Base-by-base conservation (phyloP, 164 flowering plant genomes). In the Warburgia ugandensis region DNA sequence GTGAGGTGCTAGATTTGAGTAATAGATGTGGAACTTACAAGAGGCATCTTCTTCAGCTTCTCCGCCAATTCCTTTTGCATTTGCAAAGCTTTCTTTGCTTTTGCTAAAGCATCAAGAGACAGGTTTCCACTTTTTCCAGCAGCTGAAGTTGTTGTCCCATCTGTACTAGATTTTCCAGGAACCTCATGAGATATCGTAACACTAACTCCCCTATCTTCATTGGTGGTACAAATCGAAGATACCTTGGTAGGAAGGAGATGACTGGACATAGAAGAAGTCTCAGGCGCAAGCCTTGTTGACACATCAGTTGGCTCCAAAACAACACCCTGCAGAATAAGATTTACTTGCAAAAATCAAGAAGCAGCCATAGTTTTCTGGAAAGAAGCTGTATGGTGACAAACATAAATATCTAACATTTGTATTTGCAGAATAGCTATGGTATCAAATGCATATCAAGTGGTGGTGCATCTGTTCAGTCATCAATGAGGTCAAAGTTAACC, bases 161-260 rank as follows among this genome's bases (percentile, higher is more conserved):
- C 99, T 92, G 99, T 86, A 92, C 95, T 92, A 66, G 91, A 83
- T 77, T 87, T 92, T 78, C 91, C 96, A 92, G 78, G 86, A 92
- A 82, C 95, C 96, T 85, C 95, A 86, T 92, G 94, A 87, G 86
- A 88, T 77, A 94, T 74, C 94, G 77, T 80, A 81, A 74, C 72
- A 92, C 81, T 83, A 81, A 85, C 88, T 78, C 94, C 96, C 84
- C 73, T 80, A 92, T 88, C 84, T 85, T 92, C 96, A 88, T 83
- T 81, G 75, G 86, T 76, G 75, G 84, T 92, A 79, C 79, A 73
- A 88, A 80, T 83, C 46, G 83, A 85, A 85, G 96, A 85, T 87
- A 92, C 99, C 96, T 92, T 88, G 55, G 81, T 60, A 61, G 82
- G 62, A 68, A 67, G 66, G 68, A 71, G 63, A 58, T 65, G 71